These are phyloP conservation scores for Wickerhamomyces alni DNA, from an alignment of 805 yeast species.

Conservation along the genomic window DNA sequence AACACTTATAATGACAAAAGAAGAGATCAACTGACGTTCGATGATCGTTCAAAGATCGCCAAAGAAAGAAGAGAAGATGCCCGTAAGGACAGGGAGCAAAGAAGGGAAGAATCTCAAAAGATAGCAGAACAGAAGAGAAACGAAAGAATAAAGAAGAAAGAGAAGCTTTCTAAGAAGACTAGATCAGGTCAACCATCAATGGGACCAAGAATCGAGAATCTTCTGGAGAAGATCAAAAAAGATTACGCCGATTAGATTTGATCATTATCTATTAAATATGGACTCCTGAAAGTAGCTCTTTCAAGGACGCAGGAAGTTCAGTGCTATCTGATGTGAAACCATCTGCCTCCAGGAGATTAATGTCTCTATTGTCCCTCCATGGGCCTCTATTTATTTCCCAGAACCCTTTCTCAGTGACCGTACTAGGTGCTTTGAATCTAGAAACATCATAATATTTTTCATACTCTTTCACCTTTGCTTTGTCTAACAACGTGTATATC, in stretches of 20 bases:
- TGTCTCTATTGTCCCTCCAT: slow-evolving; percentile 10
- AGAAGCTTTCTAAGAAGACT: slow-evolving; percentile 48
- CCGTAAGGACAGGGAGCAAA: slow-evolving; percentile 26
- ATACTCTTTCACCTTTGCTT: slow-evolving; percentile 2
- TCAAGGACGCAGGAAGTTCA: slow-evolving; percentile 4
- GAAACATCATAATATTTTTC: neutral
- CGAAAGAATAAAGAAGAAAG: slow-evolving; percentile 37
- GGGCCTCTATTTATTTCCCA: slow-evolving; percentile 15
- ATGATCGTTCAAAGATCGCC: slow-evolving; percentile 30
- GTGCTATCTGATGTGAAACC: slow-evolving; percentile 1
- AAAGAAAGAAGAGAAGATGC: slow-evolving; percentile 28
- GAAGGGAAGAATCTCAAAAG: slow-evolving; percentile 34
- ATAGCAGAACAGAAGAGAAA: slow-evolving; percentile 35
- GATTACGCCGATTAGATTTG: slow-evolving; percentile 27
- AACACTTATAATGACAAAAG: slow-evolving; percentile 5
- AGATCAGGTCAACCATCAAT: slow-evolving; percentile 80
- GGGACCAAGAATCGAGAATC: slow-evolving; percentile 80
- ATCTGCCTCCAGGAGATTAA: slow-evolving; percentile 14
- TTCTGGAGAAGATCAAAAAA: slow-evolving; percentile 68
- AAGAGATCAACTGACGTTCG: slow-evolving; percentile 24
- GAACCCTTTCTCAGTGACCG: slow-evolving; percentile 17
- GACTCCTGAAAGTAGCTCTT: slow-evolving; percentile 7
- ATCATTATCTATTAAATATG: too few relatives aligned
- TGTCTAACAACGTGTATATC: slow-evolving; percentile 18
- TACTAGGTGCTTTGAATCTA: neutral